These are phyloP conservation scores for Jamesozyma spencerorum DNA, from an alignment of 805 yeast species.

Conservation along the genomic window DNA sequence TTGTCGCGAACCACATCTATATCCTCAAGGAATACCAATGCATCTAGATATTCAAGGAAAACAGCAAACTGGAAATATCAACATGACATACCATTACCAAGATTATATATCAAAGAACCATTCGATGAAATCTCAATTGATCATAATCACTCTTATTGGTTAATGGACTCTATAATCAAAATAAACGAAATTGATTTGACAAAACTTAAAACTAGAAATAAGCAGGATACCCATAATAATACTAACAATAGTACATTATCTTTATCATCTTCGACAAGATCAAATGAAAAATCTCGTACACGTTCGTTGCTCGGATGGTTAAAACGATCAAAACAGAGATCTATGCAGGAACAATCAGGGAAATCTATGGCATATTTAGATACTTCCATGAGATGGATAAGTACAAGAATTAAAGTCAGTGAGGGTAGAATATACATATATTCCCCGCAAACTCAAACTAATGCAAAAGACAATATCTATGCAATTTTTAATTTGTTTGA, in stretches of 20 bases:
- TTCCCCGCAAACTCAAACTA: neutral
- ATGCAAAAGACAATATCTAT: conserved; percentile 1
- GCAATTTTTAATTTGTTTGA: conserved; percentile 22
- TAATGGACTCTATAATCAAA: conserved; percentile 17
- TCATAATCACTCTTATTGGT: conserved; percentile 18
- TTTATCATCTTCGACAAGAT: neutral
- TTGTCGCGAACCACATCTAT: conserved; percentile 2
- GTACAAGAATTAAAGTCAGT: conserved; percentile 14
- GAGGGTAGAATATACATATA: conserved; percentile 26
- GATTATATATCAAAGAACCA: conserved; percentile 18
- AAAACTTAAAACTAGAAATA: conserved; percentile 2
- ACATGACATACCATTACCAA: conserved; percentile 17
- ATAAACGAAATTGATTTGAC: conserved; percentile 6
- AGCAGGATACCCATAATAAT: conserved; percentile 1
- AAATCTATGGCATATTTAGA: conserved; percentile 19
- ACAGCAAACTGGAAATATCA: conserved; percentile 23
- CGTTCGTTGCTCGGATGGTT: conserved; percentile 17
- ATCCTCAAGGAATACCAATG: conserved; percentile 5
- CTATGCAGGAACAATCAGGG: conserved; percentile 11
- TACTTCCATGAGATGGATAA: conserved; percentile 14
- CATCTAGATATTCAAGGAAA: conserved; percentile 5
- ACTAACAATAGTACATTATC: neutral
- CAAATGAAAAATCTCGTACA: conserved; percentile 1
- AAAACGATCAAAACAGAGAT: conserved; percentile 8
- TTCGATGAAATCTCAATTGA: conserved; percentile 15